phyloP scores from a whole-genome alignment of 2,329 filamentous ascomycete genomes.

The Diaporthe ilicicola region DNA sequence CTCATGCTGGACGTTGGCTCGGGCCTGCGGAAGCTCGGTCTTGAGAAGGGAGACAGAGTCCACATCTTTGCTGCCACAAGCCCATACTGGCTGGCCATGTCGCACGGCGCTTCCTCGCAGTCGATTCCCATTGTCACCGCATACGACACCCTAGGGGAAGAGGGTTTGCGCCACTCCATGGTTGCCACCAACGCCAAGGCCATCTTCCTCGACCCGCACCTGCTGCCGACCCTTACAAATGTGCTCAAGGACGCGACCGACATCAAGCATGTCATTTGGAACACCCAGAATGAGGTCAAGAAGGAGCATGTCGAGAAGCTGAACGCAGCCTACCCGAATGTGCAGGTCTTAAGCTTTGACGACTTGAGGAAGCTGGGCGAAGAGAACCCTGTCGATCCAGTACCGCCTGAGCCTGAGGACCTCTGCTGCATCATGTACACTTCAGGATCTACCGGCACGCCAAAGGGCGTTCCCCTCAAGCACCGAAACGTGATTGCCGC shows the following conservation, averaged over 20 bases:
- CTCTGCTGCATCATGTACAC: slow-evolving; percentile 80
- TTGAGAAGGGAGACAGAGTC: slow-evolving; percentile 73
- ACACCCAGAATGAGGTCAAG: slow-evolving; percentile 61
- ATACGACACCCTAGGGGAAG: slow-evolving; percentile 81
- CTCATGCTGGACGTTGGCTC: slow-evolving; percentile 72
- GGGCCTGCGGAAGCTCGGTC: slow-evolving; percentile 76
- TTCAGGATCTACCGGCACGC: slow-evolving; percentile 82
- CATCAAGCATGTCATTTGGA: slow-evolving; percentile 63
- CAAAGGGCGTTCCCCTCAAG: slow-evolving; percentile 82
- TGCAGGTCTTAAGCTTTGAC: slow-evolving; percentile 60
- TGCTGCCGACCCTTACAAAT: slow-evolving; percentile 66
- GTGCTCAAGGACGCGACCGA: slow-evolving; percentile 61
- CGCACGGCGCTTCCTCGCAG: slow-evolving; percentile 70
- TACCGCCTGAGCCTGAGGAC: slow-evolving; percentile 75
- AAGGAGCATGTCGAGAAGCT: slow-evolving; percentile 59
- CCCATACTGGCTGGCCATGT: slow-evolving; percentile 59
- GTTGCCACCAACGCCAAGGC: slow-evolving; percentile 75
- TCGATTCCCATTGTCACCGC: slow-evolving; percentile 86
- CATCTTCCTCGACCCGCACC: slow-evolving; percentile 78
- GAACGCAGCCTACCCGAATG: slow-evolving; percentile 56
- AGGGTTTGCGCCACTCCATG: slow-evolving; percentile 78
- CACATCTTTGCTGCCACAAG: slow-evolving; percentile 84
- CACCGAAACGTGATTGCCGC: slow-evolving; percentile 80
- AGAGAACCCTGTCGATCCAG: slow-evolving; percentile 72
- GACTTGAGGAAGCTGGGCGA: slow-evolving; percentile 61